phyloP scores from a whole-genome alignment of 1,284 basidiomycete species.

The Lignosus rhinocerotis region DNA sequence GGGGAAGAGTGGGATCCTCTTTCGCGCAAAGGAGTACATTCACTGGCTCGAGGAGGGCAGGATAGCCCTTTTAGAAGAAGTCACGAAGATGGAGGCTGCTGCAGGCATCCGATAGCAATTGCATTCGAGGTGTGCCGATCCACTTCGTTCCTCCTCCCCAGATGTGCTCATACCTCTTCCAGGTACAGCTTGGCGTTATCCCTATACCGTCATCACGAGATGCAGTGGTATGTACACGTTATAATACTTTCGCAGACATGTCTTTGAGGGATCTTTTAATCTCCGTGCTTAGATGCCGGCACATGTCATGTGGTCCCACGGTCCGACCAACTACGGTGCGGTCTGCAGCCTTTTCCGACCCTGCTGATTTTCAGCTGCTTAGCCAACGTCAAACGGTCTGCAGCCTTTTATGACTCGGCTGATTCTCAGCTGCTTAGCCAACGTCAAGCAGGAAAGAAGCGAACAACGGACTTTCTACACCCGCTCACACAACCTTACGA shows the following conservation, averaged over 20 bases:
- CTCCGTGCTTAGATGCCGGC: not conserved
- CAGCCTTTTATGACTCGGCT: not conserved
- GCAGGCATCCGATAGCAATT: conserved; percentile 42
- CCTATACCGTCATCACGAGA: not conserved
- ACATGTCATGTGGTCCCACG: not conserved
- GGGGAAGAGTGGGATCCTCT: conserved; percentile 80
- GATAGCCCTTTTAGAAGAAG: conserved; percentile 63
- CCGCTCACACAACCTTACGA: not conserved
- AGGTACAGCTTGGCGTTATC: not conserved
- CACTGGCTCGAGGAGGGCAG: conserved; percentile 74
- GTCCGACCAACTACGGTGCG: not conserved
- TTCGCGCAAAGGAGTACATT: conserved; percentile 78
- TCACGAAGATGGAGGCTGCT: conserved; percentile 59
- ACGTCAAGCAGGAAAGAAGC: not conserved
- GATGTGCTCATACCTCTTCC: not conserved
- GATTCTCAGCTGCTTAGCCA: not conserved
- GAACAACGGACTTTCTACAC: not conserved
- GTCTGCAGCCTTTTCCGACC: not conserved
- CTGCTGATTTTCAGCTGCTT: not conserved
- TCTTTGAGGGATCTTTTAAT: not conserved
- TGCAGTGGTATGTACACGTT: not conserved
- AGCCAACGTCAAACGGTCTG: not conserved
- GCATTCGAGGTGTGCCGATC: not conserved
- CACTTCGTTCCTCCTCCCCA: not conserved
- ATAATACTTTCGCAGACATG: not conserved